Percentiles rank a stretch among this genome's conserved stretches.
Evolutionary conservation across 2,329 filamentous ascomycete species (phyloP).

Genomic region (Arachnomyces sp.): DNA sequence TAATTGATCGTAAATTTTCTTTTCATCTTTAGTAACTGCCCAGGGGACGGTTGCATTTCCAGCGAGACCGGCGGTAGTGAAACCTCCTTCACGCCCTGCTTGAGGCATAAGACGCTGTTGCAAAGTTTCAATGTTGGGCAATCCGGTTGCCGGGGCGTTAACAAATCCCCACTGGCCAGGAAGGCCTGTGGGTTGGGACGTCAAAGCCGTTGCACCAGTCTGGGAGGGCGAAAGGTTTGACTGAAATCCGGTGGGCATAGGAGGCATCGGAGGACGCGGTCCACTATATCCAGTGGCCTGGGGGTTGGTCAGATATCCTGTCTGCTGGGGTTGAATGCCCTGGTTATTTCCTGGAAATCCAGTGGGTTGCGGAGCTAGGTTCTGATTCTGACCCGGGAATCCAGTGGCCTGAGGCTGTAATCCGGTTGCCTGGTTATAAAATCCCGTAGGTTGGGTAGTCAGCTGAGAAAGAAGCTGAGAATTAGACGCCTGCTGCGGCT

Average conservation of each 20-base stretch:
- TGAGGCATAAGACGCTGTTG: constrained; percentile 97
- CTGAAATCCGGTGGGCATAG: constrained; percentile 70
- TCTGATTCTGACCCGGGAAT: constrained; percentile 34
- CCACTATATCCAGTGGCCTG: constrained; percentile 74
- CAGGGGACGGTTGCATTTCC: constrained; percentile 95
- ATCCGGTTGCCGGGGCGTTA: constrained; percentile 77
- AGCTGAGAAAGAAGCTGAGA: constrained; percentile 51
- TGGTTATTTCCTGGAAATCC: constrained; percentile 41
- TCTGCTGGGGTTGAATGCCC: constrained; percentile 56
- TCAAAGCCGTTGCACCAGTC: constrained; percentile 63
- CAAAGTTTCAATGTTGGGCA: constrained; percentile 89
- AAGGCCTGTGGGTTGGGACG: constrained; percentile 85
- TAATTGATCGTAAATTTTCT: constrained; percentile 88
- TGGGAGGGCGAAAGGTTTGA: constrained; percentile 50
- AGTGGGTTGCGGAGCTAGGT: constrained; percentile 29
- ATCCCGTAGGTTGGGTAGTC: constrained; percentile 45
- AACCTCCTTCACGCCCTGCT: constrained; percentile 76
- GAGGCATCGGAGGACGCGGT: constrained; percentile 67
- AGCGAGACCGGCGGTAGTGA: constrained; percentile 75
- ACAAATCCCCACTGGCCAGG: constrained; percentile 98
- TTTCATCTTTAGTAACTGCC: constrained; percentile 98
- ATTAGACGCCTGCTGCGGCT: constrained; percentile 64
- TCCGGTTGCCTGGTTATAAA: constrained; percentile 52
- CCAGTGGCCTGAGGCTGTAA: constrained; percentile 25
- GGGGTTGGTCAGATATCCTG: constrained; percentile 62